These are phyloP conservation scores for Exophiala aquamarina DNA, from an alignment of 2,329 filamentous ascomycete genomes.

Conservation along the genomic window DNA sequence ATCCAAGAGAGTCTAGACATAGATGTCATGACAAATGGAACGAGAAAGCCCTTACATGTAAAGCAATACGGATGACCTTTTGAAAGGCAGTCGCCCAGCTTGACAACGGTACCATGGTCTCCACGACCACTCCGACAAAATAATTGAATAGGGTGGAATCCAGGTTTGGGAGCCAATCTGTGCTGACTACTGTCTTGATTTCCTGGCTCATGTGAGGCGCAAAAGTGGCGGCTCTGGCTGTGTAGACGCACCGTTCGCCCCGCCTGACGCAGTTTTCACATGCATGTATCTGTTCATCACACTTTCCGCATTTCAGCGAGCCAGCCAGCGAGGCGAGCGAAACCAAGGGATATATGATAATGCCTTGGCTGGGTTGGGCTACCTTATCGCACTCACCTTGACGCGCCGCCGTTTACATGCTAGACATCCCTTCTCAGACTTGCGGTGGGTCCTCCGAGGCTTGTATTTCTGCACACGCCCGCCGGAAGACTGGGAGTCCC, in stretches of 20 bases:
- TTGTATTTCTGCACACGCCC: constrained; percentile 9
- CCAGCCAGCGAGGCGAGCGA: too few relatives aligned
- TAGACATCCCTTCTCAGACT: constrained; percentile 35
- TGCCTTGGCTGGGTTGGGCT: not conserved
- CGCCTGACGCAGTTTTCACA: constrained; percentile 34
- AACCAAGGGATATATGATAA: not conserved
- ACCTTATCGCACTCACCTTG: constrained; percentile 31
- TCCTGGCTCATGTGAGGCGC: constrained; percentile 22
- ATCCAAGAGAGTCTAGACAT: not conserved
- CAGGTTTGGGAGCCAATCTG: constrained; percentile 27
- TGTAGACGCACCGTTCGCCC: constrained; percentile 30
- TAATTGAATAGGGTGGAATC: constrained; percentile 37
- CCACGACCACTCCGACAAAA: constrained; percentile 22
- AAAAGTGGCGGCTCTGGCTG: constrained; percentile 5
- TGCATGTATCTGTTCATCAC: constrained; percentile 35
- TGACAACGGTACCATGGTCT: constrained; percentile 6
- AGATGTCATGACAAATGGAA: not conserved
- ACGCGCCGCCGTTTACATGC: constrained; percentile 37
- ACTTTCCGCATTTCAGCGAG: constrained; percentile 24
- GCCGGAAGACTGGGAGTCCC: not conserved
- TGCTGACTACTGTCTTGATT: constrained; percentile 10
- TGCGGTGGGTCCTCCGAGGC: constrained; percentile 33
- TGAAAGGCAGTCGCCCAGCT: not conserved
- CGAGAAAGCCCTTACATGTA: not conserved
- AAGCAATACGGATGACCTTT: constrained; percentile 2